These are phyloP conservation scores for Garcileccinum viscosum DNA, from an alignment of 1,284 basidiomycete genomes.

Conservation along the genomic window DNA sequence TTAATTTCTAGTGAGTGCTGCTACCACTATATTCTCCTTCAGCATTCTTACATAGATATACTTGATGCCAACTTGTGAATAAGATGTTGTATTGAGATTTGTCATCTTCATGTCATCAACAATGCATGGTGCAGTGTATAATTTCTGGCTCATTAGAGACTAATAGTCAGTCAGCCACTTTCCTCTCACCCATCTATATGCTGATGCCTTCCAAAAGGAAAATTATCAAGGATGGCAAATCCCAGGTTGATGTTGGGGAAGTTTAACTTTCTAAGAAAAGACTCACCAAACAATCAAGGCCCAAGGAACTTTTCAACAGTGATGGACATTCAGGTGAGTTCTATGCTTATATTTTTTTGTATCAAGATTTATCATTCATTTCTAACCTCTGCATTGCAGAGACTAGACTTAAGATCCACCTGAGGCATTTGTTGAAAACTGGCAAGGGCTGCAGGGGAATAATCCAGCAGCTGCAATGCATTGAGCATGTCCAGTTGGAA, in stretches of 20 bases:
- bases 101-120: too few species aligned
- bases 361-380: neutral
- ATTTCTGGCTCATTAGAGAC: neutral
- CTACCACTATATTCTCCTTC: too few species aligned
- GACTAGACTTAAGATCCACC: neutral
- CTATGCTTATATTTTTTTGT: neutral
- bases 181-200: neutral
- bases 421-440: neutral
- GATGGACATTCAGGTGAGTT: neutral
- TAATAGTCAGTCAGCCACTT: neutral
- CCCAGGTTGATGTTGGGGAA: neutral
- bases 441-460: neutral
- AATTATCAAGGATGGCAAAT: neutral
- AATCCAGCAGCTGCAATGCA: neutral
- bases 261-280: neutral
- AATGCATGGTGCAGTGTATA: too few species aligned
- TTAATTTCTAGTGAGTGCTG: too few species aligned
- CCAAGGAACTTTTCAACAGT: neutral
- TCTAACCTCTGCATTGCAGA: neutral
- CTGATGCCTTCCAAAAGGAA: neutral
- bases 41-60: too few species aligned
- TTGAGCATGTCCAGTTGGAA: neutral
- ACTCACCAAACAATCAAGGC: neutral
- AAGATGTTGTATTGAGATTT: too few species aligned
- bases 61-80: too few species aligned